phyloP scores from a whole-genome alignment of 176 grass and related monocot genomes.

The Stipa capillata region DNA sequence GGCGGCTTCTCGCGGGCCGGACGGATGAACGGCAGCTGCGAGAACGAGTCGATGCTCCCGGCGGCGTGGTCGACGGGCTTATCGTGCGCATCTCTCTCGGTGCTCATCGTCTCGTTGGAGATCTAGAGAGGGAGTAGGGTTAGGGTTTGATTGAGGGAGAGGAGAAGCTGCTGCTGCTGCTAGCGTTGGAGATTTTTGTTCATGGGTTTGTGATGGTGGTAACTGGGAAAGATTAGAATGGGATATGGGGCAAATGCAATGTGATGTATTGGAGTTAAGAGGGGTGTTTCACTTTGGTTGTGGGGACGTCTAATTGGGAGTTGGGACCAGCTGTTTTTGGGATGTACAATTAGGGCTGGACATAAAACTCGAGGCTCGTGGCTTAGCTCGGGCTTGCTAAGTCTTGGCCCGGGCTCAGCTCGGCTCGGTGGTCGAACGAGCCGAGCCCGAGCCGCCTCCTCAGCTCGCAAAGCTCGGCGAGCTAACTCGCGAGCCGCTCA shows the following conservation, averaged over 20 bases:
- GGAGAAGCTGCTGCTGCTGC: not conserved
- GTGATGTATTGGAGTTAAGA: not conserved
- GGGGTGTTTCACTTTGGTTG: not conserved
- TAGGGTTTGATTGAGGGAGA: slow-evolving; percentile 39
- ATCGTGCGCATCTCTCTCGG: slow-evolving; percentile 34
- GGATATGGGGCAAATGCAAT: slow-evolving; percentile 8
- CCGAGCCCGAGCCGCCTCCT: no score
- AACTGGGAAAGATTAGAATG: not conserved
- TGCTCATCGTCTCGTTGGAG: slow-evolving; percentile 36
- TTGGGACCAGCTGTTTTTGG: slow-evolving; percentile 20
- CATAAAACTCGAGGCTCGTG: no score
- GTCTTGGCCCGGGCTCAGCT: no score
- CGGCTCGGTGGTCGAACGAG: no score
- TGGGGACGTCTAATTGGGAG: slow-evolving; percentile 1
- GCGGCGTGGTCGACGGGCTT: not conserved
- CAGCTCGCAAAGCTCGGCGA: no score
- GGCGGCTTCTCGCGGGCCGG: not conserved
- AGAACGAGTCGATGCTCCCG: slow-evolving; percentile 61
- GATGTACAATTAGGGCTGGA: no score
- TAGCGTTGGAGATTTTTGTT: not conserved
- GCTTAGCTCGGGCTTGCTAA: no score
- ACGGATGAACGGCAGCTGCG: slow-evolving; percentile 67
- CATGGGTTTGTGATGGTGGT: not conserved
- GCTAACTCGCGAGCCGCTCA: no score
- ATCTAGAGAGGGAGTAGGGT: not conserved